Evolutionary conservation across 352 stramenopile genomes (phyloP).

Genomic region (Globisporangium barbulae): DNA sequence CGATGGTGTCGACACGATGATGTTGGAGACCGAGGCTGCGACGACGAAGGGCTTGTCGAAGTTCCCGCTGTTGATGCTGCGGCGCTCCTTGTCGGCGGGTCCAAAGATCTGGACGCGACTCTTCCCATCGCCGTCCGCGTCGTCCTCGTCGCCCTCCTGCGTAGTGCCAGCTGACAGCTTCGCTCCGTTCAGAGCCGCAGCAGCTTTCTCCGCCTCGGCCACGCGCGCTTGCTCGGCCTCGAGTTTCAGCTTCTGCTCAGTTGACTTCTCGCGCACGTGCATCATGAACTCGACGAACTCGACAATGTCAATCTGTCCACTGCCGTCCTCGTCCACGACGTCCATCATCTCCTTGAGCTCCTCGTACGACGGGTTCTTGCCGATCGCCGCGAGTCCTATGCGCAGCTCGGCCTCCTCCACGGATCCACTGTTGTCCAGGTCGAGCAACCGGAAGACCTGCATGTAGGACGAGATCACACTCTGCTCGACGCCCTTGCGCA

Average conservation of each 20-base stretch:
- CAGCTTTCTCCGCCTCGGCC: slow-evolving; percentile 15
- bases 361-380: slow-evolving; percentile 74
- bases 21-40: slow-evolving; percentile 18
- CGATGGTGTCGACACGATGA: slow-evolving; percentile 20
- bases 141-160: slow-evolving; percentile 3
- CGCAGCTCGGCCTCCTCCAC: slow-evolving; percentile 85
- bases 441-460: slow-evolving; percentile 80
- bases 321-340: slow-evolving; percentile 81
- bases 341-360: slow-evolving; percentile 87
- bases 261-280: slow-evolving; percentile 68
- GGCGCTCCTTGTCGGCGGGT: slow-evolving; percentile 6
- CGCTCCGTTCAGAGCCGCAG: background rate
- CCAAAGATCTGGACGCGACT: slow-evolving; percentile 16
- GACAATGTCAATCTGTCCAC: slow-evolving; percentile 83
- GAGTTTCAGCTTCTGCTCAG: slow-evolving; percentile 32
- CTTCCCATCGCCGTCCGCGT: slow-evolving; percentile 11
- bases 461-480: slow-evolving; percentile 63
- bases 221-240: slow-evolving; percentile 14
- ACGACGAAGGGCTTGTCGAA: slow-evolving; percentile 16
- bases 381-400: slow-evolving; percentile 75
- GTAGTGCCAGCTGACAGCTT: background rate
- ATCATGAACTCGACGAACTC: slow-evolving; percentile 89
- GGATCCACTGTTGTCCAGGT: slow-evolving; percentile 77
- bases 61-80: slow-evolving; percentile 14
- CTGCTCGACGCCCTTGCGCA: slow-evolving; percentile 50